These are phyloP conservation scores for Cadophora gregata DNA, from an alignment of 2,329 filamentous ascomycete species.

Conservation along the genomic window DNA sequence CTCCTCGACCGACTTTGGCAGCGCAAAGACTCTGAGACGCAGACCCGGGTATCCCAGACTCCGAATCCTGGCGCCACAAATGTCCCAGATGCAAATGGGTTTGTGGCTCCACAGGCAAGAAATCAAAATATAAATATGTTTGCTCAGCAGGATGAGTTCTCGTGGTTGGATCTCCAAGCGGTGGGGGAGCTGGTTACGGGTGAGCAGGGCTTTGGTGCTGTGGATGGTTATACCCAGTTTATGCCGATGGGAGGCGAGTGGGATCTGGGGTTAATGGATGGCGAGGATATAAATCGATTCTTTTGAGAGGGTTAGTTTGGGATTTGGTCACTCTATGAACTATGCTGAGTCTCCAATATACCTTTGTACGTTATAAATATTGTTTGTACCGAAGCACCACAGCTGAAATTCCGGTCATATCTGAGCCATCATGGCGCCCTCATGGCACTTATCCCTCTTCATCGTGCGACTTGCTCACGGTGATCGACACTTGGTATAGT, in stretches of 20 bases:
- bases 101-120: conserved; percentile 5
- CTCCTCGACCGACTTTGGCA: conserved; percentile 64
- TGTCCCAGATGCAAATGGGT: conserved; percentile 13
- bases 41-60: conserved; percentile 37
- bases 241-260: conserved; percentile 25
- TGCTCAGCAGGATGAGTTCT: conserved; percentile 57
- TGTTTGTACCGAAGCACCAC: no score
- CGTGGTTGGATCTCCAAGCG: conserved; percentile 65
- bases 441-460: no score
- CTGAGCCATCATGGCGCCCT: no score
- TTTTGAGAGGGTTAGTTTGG: conserved; percentile 8
- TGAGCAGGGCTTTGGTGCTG: conserved; percentile 41
- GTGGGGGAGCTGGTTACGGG: conserved; percentile 62
- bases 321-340: background rate
- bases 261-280: conserved; percentile 25
- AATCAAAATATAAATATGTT: conserved; percentile 44
- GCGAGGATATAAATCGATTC: conserved; percentile 23
- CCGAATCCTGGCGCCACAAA: conserved; percentile 10
- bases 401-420: no score
- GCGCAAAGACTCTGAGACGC: conserved; percentile 29
- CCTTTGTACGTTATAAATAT: no score
- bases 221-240: conserved; percentile 28
- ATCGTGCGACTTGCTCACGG: background rate
- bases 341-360: background rate
- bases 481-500: background rate